Conservation (phyloP, 371 early-diverging fungal species). For the Mucor piriformis region DNA sequence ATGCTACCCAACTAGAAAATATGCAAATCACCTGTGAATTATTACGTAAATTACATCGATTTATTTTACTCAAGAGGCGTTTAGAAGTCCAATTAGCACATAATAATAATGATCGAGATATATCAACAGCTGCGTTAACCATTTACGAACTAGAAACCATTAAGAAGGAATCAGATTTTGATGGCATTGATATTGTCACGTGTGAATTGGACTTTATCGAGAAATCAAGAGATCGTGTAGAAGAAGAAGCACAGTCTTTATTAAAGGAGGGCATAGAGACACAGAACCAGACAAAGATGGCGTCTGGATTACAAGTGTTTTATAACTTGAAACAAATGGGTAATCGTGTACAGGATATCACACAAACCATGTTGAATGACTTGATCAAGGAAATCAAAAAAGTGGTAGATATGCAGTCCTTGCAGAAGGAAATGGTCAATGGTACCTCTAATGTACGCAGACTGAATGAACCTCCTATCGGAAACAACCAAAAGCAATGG, state of each 20-base stretch:
- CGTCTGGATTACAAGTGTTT: conserved; percentile 77
- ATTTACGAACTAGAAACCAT: conserved; percentile 60
- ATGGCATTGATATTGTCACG: conserved; percentile 68
- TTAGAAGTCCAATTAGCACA: conserved; percentile 62
- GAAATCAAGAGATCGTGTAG: conserved; percentile 45
- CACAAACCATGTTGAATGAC: conserved; percentile 49
- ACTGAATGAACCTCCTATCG: conserved; percentile 42
- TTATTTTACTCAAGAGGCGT: conserved; percentile 62
- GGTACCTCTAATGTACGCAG: conserved; percentile 41
- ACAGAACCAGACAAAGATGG: conserved; percentile 74
- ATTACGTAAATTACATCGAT: conserved; percentile 68
- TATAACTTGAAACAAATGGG: conserved; percentile 69
- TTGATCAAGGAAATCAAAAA: conserved; percentile 59
- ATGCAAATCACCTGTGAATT: conserved; percentile 67
- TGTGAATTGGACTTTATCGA: conserved; percentile 53
- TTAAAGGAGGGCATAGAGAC: conserved; percentile 62
- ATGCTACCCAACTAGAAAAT: conserved; percentile 65
- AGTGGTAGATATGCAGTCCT: conserved; percentile 63
- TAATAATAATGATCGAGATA: conserved; percentile 45
- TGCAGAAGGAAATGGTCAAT: conserved; percentile 64
- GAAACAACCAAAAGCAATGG: conserved; percentile 52
- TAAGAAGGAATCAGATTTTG: conserved; percentile 63
- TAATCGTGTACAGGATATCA: conserved; percentile 47
- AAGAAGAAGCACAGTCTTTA: conserved; percentile 58
- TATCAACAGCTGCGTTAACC: conserved; percentile 62